A percentile compares a stretch with the other conserved stretches of the same genome.
Conservation (phyloP, 2,329 filamentous ascomycete species). For the Diaporthe citrichinensis region DNA sequence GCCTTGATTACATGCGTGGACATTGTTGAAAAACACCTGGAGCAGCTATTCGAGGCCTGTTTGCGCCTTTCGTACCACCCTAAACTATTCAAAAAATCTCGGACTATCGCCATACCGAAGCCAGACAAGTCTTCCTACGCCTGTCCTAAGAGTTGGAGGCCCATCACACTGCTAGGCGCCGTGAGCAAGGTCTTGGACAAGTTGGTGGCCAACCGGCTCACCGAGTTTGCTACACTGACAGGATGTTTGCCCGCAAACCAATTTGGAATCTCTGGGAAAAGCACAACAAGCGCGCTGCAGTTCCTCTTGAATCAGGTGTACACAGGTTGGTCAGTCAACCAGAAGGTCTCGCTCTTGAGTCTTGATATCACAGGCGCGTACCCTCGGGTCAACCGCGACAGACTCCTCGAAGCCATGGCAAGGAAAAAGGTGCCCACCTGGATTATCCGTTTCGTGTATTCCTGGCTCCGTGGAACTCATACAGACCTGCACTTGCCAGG, state of each 20-base stretch:
- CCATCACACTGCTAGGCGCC: slow-evolving; percentile 2
- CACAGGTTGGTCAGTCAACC: background rate
- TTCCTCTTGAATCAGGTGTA: background rate
- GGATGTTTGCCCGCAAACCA: background rate
- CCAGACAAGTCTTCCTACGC: background rate
- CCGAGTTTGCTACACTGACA: background rate
- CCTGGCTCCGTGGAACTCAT: background rate
- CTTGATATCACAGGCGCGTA: slow-evolving; percentile 16
- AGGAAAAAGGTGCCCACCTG: background rate
- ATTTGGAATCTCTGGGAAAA: background rate
- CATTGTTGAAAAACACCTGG: background rate
- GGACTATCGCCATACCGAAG: background rate
- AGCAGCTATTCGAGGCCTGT: background rate
- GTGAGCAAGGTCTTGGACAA: background rate
- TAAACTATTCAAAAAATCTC: background rate
- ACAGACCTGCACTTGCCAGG: background rate
- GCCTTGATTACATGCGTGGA: background rate
- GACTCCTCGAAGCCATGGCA: slow-evolving; percentile 1
- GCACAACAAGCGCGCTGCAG: background rate
- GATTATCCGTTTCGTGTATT: background rate
- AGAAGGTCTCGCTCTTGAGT: background rate
- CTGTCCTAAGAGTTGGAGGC: background rate
- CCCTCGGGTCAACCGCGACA: background rate
- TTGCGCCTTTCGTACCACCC: slow-evolving; percentile 7
- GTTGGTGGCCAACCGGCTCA: slow-evolving; percentile 1